Percentiles rank a stretch among this genome's conserved stretches.
These are phyloP conservation scores for Malassezia arunalokei DNA, from an alignment of 1,284 basidiomycete genomes.

Conservation along the genomic window DNA sequence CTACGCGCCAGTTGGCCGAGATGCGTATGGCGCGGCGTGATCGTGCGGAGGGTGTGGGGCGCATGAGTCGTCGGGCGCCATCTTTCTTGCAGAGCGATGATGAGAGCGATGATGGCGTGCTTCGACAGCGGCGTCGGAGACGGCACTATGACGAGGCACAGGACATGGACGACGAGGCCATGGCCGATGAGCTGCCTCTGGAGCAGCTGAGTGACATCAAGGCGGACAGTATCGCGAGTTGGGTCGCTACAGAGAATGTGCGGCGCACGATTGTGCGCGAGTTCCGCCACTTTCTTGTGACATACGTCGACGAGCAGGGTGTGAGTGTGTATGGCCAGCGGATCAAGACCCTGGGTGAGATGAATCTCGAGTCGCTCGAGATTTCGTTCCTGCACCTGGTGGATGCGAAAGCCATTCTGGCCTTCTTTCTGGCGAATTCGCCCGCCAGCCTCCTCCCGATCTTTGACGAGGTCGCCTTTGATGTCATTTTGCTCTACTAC, in stretches of 20 bases:
- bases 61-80: conserved; percentile 61
- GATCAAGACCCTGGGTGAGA: conserved; percentile 86
- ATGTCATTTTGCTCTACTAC: conserved; percentile 87
- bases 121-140: conserved; percentile 45
- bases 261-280: conserved; percentile 77
- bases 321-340: conserved; percentile 86
- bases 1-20: conserved; percentile 71
- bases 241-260: conserved; percentile 86
- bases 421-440: conserved; percentile 91
- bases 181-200: conserved; percentile 68
- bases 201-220: conserved; percentile 97
- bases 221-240: conserved; percentile 87
- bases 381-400: conserved; percentile 88
- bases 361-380: conserved; percentile 92
- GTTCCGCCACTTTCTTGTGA: conserved; percentile 90
- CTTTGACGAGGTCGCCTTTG: conserved; percentile 88
- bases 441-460: conserved; percentile 83
- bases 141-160: conserved; percentile 49
- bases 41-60: conserved; percentile 56
- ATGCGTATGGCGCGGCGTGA: conserved; percentile 77
- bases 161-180: conserved; percentile 52
- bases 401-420: conserved; percentile 79
- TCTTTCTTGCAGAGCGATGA: conserved; percentile 67
- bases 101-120: conserved; percentile 45
- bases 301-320: conserved; percentile 81